Percentiles rank a stretch among this genome's conserved stretches.
These are phyloP conservation scores for Cryptococcus amylolentus DNA, from an alignment of 1,284 basidiomycete genomes.

Conservation along the genomic window DNA sequence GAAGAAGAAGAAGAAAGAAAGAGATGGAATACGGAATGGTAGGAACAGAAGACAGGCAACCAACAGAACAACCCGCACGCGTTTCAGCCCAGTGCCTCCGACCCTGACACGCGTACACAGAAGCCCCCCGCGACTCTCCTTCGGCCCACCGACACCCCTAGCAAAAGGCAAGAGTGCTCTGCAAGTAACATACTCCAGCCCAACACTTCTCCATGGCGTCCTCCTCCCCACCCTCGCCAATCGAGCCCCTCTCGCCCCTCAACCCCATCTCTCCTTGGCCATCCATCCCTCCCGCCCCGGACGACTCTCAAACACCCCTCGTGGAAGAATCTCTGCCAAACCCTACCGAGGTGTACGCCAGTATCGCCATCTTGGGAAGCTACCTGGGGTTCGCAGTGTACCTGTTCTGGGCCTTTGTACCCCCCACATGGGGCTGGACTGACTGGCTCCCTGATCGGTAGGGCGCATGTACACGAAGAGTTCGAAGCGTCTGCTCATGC, in stretches of 20 bases:
- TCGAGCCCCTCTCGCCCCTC: slow-evolving; percentile 10
- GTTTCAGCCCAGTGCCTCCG: too few species aligned
- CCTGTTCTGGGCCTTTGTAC: slow-evolving; percentile 62
- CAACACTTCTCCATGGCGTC: too few species aligned
- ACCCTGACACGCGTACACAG: too few species aligned
- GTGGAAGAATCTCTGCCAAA: slow-evolving; percentile 17
- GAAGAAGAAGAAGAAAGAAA: background rate
- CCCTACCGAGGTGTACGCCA: slow-evolving; percentile 73
- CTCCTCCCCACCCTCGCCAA: background rate
- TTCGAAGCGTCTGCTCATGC: background rate
- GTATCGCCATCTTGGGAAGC: slow-evolving; percentile 75
- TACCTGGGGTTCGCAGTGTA: slow-evolving; percentile 67
- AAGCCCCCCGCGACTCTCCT: too few species aligned
- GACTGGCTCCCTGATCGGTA: slow-evolving; percentile 82
- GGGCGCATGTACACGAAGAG: slow-evolving; percentile 20
- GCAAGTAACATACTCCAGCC: too few species aligned
- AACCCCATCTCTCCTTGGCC: slow-evolving; percentile 16
- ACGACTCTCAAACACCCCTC: background rate
- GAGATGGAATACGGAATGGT: too few species aligned
- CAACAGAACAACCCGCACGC: too few species aligned
- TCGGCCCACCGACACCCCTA: too few species aligned
- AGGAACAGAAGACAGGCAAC: too few species aligned
- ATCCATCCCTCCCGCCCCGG: slow-evolving; percentile 2
- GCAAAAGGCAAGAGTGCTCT: too few species aligned
- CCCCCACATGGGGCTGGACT: slow-evolving; percentile 60